Evolutionary conservation across 805 yeast species (phyloP).

Genomic region (Kodamaea sagamina): DNA sequence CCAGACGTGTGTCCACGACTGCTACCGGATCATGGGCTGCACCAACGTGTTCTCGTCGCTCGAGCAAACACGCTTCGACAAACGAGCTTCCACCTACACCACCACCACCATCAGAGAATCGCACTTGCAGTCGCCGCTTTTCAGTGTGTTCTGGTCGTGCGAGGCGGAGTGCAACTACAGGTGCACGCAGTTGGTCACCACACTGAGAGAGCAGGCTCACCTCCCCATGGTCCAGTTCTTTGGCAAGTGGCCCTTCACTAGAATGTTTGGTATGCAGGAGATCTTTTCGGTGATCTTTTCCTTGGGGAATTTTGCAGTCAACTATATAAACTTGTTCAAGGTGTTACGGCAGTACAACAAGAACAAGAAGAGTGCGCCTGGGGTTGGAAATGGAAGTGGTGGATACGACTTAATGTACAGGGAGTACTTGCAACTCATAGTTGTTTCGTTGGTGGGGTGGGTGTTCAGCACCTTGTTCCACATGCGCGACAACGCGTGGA

Average conservation of each 20-base stretch:
- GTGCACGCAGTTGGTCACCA: constrained; percentile 39
- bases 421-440: constrained; percentile 33
- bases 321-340: constrained; percentile 31
- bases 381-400: constrained; percentile 9
- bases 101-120: not conserved
- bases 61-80: constrained; percentile 1
- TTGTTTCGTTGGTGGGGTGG: constrained; percentile 40
- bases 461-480: constrained; percentile 39
- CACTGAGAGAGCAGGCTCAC: constrained; percentile 20
- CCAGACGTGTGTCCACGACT: constrained; percentile 26
- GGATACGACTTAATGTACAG: constrained; percentile 25
- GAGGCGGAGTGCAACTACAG: constrained; percentile 39
- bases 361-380: constrained; percentile 13
- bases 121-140: constrained; percentile 11
- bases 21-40: constrained; percentile 24
- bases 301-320: constrained; percentile 36
- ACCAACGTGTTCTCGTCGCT: constrained; percentile 18
- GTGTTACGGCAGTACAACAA: constrained; percentile 29
- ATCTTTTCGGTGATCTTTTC: constrained; percentile 37
- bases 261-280: constrained; percentile 41
- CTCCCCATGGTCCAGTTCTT: constrained; percentile 39
- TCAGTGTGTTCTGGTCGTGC: constrained; percentile 33
- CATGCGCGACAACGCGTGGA: constrained; percentile 35
- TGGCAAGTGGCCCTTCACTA: constrained; percentile 47
- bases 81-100: too few species aligned